Base-by-base conservation (phyloP, 2,329 filamentous ascomycete genomes). In the Ascosphaera aggregata region DNA sequence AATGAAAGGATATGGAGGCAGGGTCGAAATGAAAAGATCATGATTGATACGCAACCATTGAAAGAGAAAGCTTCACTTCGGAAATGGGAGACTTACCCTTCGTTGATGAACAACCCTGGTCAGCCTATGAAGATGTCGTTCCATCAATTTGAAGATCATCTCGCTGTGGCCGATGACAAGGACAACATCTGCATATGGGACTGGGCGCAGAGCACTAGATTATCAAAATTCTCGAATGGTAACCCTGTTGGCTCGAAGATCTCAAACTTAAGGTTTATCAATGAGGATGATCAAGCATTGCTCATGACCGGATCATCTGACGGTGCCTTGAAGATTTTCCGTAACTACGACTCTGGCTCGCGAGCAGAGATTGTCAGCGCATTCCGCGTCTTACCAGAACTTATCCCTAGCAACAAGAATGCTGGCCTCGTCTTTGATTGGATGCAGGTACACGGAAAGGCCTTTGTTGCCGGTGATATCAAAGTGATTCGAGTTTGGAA, bases 361-460 rank as follows among this genome's bases (percentile, higher is more conserved):
- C 67, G 74, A 39, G 76, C 89, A 19, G 80, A 92, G 58, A 69
- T 98, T 20, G 84, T 91, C 2, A 84, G 86, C 1, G 72, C 82
- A 15, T 95, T 91, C 73, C 74, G 89, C 36, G 89, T 89, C 3
- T 61, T 98, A 42, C 92, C 82, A 9, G 82, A 98, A 57, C 78
- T 95, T 53, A 79, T 95, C 4, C 82, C 85, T 3, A 92, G 81
- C 55, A 93, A 86, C 50, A 78, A 85, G 51, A 92, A 93, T 54
- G 85, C 85, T 1, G 89, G 89, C 17, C 77, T 98, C 59, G 86
- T 95, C 18, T 91, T 95, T 53, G 86, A 98, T 55, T 98, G 89
- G 89, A 86, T 95, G 55, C 89, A 98, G 59, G 85, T 91, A n/a
- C 81, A 82, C 47, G 89, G 89, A 5, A 80, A 82, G 43, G 76